These are phyloP conservation scores for Saccharomyces hybrid DNA, from an alignment of 1,139 yeast species.

Conservation along the genomic window DNA sequence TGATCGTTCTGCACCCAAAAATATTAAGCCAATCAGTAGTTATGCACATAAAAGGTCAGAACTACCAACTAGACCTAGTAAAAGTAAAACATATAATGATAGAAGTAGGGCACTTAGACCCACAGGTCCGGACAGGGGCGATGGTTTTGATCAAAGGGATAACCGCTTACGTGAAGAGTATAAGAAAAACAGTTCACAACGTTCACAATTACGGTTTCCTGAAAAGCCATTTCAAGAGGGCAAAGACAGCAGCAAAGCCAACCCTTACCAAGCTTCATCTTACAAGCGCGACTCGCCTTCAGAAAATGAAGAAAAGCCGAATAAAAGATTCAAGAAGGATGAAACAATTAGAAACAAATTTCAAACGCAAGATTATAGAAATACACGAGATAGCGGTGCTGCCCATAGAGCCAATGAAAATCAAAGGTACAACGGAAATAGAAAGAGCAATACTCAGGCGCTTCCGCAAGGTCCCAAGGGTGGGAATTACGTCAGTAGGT, in stretches of 20 bases:
- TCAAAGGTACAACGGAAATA: constrained; percentile 9
- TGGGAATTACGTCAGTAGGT: constrained; percentile 14
- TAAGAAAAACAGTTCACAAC: background rate
- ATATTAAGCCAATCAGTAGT: background rate
- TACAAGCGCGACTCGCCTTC: constrained; percentile 2
- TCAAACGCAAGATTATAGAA: background rate
- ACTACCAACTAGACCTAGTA: background rate
- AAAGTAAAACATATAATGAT: background rate
- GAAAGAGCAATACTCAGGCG: constrained; percentile 6
- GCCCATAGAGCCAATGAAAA: constrained; percentile 4
- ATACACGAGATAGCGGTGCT: background rate
- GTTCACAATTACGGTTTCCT: constrained; percentile 5
- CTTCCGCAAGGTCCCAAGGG: constrained; percentile 22
- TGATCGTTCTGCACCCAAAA: background rate
- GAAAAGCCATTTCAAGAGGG: constrained; percentile 1
- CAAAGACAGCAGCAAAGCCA: constrained; percentile 1
- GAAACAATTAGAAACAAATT: constrained; percentile 5
- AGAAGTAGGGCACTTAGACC: background rate
- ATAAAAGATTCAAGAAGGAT: constrained; percentile 6
- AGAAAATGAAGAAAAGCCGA: constrained; percentile 4
- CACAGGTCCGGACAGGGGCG: background rate
- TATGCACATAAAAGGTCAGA: background rate
- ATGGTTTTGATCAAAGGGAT: background rate
- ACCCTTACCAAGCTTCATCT: background rate
- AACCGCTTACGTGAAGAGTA: background rate